These are phyloP conservation scores for Phaeotremella fagi DNA, from an alignment of 768 basidiomycete genomes.

Conservation along the genomic window DNA sequence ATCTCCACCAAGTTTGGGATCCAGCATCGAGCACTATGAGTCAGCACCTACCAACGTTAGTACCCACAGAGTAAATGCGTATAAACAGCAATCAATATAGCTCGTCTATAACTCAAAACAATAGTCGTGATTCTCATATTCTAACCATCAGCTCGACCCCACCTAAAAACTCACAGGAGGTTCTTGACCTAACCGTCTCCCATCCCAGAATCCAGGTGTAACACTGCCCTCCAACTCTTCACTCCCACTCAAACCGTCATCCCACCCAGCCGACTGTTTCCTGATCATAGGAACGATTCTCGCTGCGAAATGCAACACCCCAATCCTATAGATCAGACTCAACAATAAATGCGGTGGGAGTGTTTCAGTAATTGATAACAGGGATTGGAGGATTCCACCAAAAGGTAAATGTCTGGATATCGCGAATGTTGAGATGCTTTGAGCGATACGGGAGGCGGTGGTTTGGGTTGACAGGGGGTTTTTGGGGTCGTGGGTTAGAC, in stretches of 20 bases:
- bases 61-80: conserved; percentile 48
- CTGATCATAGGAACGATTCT: conserved; percentile 48
- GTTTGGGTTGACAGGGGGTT: no score
- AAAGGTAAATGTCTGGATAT: not conserved
- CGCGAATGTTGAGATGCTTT: not conserved
- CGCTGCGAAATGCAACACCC: conserved; percentile 45
- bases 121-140: conserved; percentile 47
- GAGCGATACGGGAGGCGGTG: no score
- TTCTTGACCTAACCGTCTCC: conserved; percentile 40
- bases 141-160: conserved; percentile 13
- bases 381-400: conserved; percentile 1
- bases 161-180: conserved; percentile 40
- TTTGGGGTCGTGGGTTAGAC: no score
- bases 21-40: conserved; percentile 44
- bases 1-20: conserved; percentile 48
- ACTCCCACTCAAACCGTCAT: conserved; percentile 23
- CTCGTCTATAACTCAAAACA: conserved; percentile 45
- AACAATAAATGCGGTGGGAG: conserved; percentile 45
- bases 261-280: conserved; percentile 40
- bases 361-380: conserved; percentile 24
- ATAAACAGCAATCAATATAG: conserved; percentile 49
- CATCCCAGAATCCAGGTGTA: conserved; percentile 43
- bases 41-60: conserved; percentile 1
- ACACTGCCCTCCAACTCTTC: conserved; percentile 1
- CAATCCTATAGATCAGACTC: conserved; percentile 46